Conservation (phyloP, 352 stramenopile genomes). For the Pythium dissimile region DNA sequence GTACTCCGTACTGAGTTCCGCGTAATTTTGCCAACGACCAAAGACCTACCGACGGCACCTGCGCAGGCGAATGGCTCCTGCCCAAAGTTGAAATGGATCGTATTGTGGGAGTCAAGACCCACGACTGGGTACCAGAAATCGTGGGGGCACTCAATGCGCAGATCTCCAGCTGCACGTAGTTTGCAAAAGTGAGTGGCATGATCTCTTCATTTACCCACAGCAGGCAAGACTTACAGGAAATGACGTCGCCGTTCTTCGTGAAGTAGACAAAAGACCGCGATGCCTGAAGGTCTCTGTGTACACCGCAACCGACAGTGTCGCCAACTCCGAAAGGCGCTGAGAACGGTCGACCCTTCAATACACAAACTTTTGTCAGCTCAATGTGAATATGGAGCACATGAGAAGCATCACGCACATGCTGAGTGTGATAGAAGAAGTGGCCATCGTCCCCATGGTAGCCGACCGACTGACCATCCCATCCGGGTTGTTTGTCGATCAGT, state of each 20-base stretch:
- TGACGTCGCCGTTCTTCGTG: constrained; percentile 60
- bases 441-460: constrained; percentile 83
- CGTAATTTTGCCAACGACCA: too few species aligned
- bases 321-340: constrained; percentile 51
- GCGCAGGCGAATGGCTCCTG: constrained; percentile 62
- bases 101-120: constrained; percentile 75
- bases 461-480: constrained; percentile 59
- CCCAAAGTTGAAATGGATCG: constrained; percentile 82
- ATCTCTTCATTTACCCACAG: neutral
- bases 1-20: neutral
- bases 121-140: constrained; percentile 73
- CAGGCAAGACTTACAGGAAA: constrained; percentile 24
- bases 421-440: constrained; percentile 50
- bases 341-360: constrained; percentile 49
- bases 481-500: constrained; percentile 63
- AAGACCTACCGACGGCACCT: constrained; percentile 36
- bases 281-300: constrained; percentile 38
- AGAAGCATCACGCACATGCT: constrained; percentile 38
- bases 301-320: constrained; percentile 73
- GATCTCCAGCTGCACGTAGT: constrained; percentile 33
- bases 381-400: too few species aligned
- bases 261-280: constrained; percentile 59
- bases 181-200: too few species aligned
- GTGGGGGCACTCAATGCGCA: constrained; percentile 37
- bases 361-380: neutral